Conservation (phyloP, 768 basidiomycete genomes). For the Lyophyllum atratum region DNA sequence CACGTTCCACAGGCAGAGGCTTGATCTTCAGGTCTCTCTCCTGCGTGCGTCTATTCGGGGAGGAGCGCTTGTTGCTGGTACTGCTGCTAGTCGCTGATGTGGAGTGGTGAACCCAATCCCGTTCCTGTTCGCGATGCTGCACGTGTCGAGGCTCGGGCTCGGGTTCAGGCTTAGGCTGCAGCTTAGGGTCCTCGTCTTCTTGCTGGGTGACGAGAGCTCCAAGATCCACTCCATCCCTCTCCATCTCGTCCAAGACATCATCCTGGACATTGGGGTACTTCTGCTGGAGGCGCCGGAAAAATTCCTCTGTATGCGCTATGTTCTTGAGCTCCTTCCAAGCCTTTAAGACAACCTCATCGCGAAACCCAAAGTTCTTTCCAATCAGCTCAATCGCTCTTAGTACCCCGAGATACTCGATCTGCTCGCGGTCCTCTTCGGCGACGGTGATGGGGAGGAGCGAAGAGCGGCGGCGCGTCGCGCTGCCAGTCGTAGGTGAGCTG, state of each 20-base stretch:
- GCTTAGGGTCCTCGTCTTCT: background rate
- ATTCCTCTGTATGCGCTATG: constrained; percentile 38
- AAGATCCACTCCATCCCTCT: constrained; percentile 5
- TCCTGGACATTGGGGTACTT: constrained; percentile 29
- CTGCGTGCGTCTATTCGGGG: constrained; percentile 3
- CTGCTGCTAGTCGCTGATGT: background rate
- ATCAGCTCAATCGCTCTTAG: constrained; percentile 36
- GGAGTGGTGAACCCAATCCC: background rate
- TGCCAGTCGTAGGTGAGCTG: background rate
- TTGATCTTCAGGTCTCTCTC: constrained; percentile 21
- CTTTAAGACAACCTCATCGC: constrained; percentile 38
- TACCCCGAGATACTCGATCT: constrained; percentile 23
- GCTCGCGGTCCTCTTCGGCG: constrained; percentile 20
- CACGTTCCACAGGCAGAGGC: constrained; percentile 16
- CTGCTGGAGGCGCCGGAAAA: constrained; percentile 38
- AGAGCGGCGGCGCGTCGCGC: background rate
- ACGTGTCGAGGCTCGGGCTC: background rate
- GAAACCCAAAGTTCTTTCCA: constrained; percentile 46
- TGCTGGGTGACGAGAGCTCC: background rate
- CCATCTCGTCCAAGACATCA: constrained; percentile 17
- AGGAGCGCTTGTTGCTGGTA: constrained; percentile 2
- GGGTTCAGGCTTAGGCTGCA: background rate
- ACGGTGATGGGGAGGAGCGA: constrained; percentile 13
- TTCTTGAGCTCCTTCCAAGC: constrained; percentile 35
- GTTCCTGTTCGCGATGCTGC: background rate